phyloP scores from a whole-genome alignment of 2,329 filamentous ascomycete genomes.

The Zasmidium citrigriseum region DNA sequence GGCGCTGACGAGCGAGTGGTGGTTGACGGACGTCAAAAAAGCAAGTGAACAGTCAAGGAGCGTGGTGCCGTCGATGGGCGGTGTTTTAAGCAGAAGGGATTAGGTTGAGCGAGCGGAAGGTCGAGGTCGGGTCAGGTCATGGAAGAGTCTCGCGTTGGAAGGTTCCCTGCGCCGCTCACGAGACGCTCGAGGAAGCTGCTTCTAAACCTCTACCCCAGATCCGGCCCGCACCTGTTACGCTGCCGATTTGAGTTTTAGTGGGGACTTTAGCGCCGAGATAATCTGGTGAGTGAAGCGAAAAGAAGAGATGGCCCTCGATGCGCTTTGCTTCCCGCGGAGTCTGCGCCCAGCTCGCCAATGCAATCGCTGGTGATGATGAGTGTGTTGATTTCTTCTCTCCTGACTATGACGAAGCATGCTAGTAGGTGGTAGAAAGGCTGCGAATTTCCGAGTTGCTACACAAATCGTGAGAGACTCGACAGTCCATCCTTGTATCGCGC shows the following conservation, averaged over 20 bases:
- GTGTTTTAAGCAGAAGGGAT: background rate
- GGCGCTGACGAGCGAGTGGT: background rate
- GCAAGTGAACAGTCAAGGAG: constrained; percentile 1
- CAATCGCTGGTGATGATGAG: background rate
- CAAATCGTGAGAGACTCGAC: constrained; percentile 1
- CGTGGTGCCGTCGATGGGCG: background rate
- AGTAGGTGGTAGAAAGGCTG: background rate
- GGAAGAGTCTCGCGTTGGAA: too few relatives aligned
- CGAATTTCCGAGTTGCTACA: background rate
- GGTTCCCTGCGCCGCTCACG: too few relatives aligned
- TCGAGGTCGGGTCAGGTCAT: background rate
- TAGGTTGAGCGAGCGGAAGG: background rate
- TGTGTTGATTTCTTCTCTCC: background rate
- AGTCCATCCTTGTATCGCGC: background rate
- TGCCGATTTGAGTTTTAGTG: too few relatives aligned
- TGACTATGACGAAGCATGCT: constrained; percentile 7
- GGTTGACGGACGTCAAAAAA: background rate
- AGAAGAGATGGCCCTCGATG: background rate
- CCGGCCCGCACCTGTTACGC: too few relatives aligned
- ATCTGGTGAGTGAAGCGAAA: background rate
- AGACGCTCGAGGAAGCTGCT: too few relatives aligned
- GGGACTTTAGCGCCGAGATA: constrained; percentile 3
- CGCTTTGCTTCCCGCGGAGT: background rate
- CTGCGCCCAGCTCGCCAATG: background rate
- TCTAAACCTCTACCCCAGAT: too few relatives aligned